Evolutionary conservation across 371 early-diverging fungal species (phyloP).

Genomic region (Blyttiomyces sp.): DNA sequence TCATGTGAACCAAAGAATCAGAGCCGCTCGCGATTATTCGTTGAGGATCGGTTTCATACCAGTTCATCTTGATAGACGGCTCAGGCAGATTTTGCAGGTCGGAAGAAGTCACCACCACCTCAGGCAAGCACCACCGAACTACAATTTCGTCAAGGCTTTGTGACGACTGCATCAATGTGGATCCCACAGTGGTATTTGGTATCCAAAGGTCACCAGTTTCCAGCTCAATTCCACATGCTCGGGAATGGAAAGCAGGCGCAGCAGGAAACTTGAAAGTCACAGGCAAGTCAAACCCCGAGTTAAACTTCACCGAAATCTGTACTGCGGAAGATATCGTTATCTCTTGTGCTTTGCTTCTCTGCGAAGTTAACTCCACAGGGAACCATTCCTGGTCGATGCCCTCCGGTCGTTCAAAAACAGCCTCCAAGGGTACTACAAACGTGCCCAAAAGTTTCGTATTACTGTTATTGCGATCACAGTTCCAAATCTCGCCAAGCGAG

Average conservation of each 20-base stretch:
- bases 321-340: slow-evolving; percentile 20
- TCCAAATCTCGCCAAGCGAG: slow-evolving; percentile 32
- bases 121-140: no score
- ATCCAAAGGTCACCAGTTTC: no score
- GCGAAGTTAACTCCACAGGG: slow-evolving; percentile 5
- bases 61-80: no score
- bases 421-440: slow-evolving; percentile 30
- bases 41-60: no score
- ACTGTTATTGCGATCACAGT: slow-evolving; percentile 1
- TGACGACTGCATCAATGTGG: no score
- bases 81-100: no score
- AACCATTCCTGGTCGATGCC: slow-evolving; percentile 30
- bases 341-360: background rate
- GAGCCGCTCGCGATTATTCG: no score
- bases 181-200: no score
- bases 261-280: background rate
- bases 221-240: no score
- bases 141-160: no score
- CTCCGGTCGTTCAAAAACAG: slow-evolving; percentile 11
- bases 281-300: slow-evolving; percentile 15
- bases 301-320: slow-evolving; percentile 21
- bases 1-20: no score
- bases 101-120: no score
- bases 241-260: background rate
- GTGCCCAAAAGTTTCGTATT: slow-evolving; percentile 26